A percentile compares a stretch with the other conserved stretches of the same genome.
Evolutionary conservation across 1,284 basidiomycete genomes (phyloP).

Genomic region (Hymenochaete sp.): DNA sequence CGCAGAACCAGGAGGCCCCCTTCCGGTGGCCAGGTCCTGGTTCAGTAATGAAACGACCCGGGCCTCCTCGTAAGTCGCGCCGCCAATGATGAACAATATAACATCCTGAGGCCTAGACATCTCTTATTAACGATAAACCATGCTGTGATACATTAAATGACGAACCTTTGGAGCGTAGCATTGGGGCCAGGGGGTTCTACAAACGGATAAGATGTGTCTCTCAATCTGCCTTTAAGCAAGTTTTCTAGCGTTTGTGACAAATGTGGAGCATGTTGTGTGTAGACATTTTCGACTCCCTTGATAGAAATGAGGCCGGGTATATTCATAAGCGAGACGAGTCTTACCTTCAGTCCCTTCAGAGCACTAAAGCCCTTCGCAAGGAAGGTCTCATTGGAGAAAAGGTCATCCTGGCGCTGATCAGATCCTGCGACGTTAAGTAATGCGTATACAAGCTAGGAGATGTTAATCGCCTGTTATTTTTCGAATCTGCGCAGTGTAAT

Average conservation of each 20-base stretch:
- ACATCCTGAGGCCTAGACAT: constrained; percentile 80
- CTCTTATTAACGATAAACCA: background rate
- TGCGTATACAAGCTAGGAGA: constrained; percentile 78
- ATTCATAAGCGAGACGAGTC: background rate
- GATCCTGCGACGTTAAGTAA: constrained; percentile 90
- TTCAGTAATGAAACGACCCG: constrained; percentile 78
- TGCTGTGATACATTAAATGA: background rate
- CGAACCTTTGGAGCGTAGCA: constrained; percentile 57
- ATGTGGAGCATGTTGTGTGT: constrained; percentile 96
- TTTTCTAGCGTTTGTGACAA: constrained; percentile 88
- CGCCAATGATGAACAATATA: constrained; percentile 91
- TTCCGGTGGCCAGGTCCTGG: constrained; percentile 50
- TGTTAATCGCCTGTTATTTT: constrained; percentile 6
- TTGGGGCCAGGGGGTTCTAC: constrained; percentile 64
- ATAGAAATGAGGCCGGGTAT: constrained; percentile 11
- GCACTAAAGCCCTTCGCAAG: constrained; percentile 93
- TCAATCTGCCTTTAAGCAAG: constrained; percentile 78
- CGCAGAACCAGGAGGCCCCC: constrained; percentile 34
- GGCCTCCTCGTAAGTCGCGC: constrained; percentile 90
- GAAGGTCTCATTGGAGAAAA: constrained; percentile 94
- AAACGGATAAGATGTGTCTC: constrained; percentile 88
- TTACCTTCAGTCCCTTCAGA: constrained; percentile 87
- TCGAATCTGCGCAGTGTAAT: constrained; percentile 1
- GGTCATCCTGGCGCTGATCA: constrained; percentile 94
- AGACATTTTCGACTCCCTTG: constrained; percentile 97